A percentile compares a stretch with the other conserved stretches of the same genome.
These are phyloP conservation scores for Xylariaceae sp. DNA, from an alignment of 2,329 filamentous ascomycete genomes.

Conservation along the genomic window DNA sequence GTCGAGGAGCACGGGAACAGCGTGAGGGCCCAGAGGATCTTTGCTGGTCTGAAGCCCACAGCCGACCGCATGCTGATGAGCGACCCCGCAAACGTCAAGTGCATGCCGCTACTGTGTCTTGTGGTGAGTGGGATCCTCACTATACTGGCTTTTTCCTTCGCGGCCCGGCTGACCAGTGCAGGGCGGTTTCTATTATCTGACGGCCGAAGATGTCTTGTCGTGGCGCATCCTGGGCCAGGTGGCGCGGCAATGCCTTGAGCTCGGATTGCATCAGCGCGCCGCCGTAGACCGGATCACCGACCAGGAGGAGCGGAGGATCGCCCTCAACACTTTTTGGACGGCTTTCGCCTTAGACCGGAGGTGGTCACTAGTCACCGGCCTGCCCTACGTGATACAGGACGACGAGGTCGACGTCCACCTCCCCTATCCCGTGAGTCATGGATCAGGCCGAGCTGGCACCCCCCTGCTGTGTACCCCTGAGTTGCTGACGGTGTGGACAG, in stretches of 20 bases:
- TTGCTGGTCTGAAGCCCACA: slow-evolving; percentile 64
- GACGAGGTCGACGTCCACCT: slow-evolving; percentile 75
- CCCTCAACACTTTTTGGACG: slow-evolving; percentile 74
- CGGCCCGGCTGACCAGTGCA: slow-evolving; percentile 19
- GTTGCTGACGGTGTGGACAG: neutral
- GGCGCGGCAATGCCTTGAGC: slow-evolving; percentile 67
- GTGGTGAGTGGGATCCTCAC: slow-evolving; percentile 13
- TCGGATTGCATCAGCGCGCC: slow-evolving; percentile 75
- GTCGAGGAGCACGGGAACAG: slow-evolving; percentile 76
- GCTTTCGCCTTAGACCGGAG: slow-evolving; percentile 78
- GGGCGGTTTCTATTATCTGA: slow-evolving; percentile 70
- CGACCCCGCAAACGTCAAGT: slow-evolving; percentile 39
- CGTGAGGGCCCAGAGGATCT: slow-evolving; percentile 64
- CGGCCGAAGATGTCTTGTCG: slow-evolving; percentile 75
- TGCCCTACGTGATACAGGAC: slow-evolving; percentile 80
- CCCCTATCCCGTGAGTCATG: slow-evolving; percentile 62
- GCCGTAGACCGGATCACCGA: slow-evolving; percentile 63
- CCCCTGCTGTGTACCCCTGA: neutral
- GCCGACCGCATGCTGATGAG: slow-evolving; percentile 59
- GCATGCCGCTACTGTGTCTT: slow-evolving; percentile 44
- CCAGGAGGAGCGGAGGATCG: slow-evolving; percentile 59
- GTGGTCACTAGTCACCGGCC: slow-evolving; percentile 84
- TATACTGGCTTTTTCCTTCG: neutral
- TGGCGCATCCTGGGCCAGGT: slow-evolving; percentile 85
- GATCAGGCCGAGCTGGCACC: neutral